Evolutionary conservation across 225 moss, liverwort and hornwort species (phyloP).

Genomic region (Pseudisothecium myosuroides): DNA sequence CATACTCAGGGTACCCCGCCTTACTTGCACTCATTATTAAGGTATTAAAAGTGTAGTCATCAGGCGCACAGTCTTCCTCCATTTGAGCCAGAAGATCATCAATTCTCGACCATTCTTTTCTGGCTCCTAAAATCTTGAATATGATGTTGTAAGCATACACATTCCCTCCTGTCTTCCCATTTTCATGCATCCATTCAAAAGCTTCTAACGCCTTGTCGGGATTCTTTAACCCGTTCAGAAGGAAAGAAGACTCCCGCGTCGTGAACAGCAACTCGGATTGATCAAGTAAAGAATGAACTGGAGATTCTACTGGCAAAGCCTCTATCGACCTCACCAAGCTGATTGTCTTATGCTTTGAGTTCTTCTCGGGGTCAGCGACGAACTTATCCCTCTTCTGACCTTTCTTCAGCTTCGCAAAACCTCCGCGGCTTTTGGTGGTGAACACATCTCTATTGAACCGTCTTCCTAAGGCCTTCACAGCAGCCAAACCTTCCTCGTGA

Average conservation of each 20-base stretch:
- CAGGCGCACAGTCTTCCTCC: slow-evolving; percentile 27
- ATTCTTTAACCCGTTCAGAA: slow-evolving; percentile 31
- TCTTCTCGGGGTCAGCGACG: neutral
- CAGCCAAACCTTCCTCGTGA: neutral
- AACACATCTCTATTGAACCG: neutral
- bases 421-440: neutral
- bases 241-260: slow-evolving; percentile 18
- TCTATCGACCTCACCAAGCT: slow-evolving; percentile 16
- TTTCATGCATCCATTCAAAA: slow-evolving; percentile 49
- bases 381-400: neutral
- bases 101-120: slow-evolving; percentile 41
- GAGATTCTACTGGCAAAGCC: neutral
- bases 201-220: slow-evolving; percentile 31
- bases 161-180: slow-evolving; percentile 38
- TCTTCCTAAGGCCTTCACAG: neutral
- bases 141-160: slow-evolving; percentile 38
- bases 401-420: neutral
- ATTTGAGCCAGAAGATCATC: slow-evolving; percentile 24
- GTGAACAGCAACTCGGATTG: slow-evolving; percentile 20
- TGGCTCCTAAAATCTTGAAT: slow-evolving; percentile 30
- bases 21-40: slow-evolving; percentile 50
- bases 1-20: slow-evolving; percentile 22
- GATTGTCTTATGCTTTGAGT: neutral
- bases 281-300: neutral
- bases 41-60: slow-evolving; percentile 52